Base-by-base conservation (phyloP, 2,329 filamentous ascomycete genomes). In the Colletotrichum sp. region DNA sequence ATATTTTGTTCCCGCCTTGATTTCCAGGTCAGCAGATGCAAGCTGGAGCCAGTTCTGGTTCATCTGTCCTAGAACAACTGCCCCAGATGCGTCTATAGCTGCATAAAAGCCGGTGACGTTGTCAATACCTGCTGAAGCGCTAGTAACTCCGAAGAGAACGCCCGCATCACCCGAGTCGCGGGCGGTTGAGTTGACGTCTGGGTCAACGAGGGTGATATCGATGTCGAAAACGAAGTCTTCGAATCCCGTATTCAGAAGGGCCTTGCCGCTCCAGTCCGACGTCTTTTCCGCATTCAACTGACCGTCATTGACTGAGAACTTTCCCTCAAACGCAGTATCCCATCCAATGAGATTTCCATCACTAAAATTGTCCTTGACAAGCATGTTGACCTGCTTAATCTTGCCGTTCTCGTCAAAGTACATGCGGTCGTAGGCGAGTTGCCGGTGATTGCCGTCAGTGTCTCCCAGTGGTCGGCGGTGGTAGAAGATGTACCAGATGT, bases 401-500 rank as follows among this genome's bases (percentile, higher is more conserved):
- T 83, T 86, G 21, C 85, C 87, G 36, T 86, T 80, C 1, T 82
- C 81, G 74, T 86, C 83, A 76, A 89, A 89, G 76, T 85, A 82
- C 83, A 90, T 86, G 18, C 86, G 84, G 78, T 89, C 88, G 67
- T 89, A 88, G 39, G 86, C 87, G 4, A 87, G 80, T 18, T 86
- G 84, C 4, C 88, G 86, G 78, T 89, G 86, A 75, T 89, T 87
- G 39, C 84, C 84, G 70, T 85, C 84, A 1, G 82, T 84, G 63
- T 88, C 86, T 74, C 85, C 84, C 4, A 88, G 82, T 9, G 84
- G 85, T 2, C 87, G 87, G 78, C 87, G 83, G 74, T 89, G 87
- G 63, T 89, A 89, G 0, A 83, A 87, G 34, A 89, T 88, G 74
- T 87, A 88, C 87, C 87, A 89, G n/a, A 88, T 83, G 75, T 89